phyloP scores from a whole-genome alignment of 2,329 filamentous ascomycete species.

The Penicillium carneum region DNA sequence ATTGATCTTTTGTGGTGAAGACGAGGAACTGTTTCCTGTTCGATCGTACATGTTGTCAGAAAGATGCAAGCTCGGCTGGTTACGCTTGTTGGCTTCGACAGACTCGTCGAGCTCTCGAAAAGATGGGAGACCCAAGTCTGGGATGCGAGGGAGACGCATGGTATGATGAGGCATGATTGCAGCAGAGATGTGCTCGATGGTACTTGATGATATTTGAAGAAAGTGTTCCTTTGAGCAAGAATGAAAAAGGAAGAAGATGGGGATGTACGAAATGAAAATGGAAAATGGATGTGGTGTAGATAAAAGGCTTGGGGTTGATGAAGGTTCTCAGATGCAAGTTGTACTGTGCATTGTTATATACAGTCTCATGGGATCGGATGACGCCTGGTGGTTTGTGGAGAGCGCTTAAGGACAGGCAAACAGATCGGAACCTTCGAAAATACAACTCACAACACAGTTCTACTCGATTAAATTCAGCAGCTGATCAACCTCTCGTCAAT shows the following conservation, averaged over 20 bases:
- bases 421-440: not conserved
- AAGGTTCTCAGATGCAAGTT: constrained; percentile 19
- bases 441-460: too few species aligned
- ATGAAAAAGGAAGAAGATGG: not conserved
- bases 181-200: not conserved
- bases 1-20: not conserved
- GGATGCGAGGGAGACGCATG: constrained; percentile 14
- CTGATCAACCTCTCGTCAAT: not conserved
- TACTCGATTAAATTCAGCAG: not conserved
- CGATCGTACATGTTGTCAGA: not conserved
- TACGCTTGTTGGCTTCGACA: constrained; percentile 3
- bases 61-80: not conserved
- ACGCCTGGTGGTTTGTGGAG: not conserved
- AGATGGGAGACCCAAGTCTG: constrained; percentile 13
- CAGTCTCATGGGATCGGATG: constrained; percentile 8
- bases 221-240: not conserved
- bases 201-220: not conserved
- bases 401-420: not conserved
- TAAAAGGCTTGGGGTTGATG: constrained; percentile 19
- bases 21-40: not conserved
- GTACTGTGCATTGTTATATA: constrained; percentile 12
- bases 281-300: constrained; percentile 5
- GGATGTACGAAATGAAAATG: not conserved
- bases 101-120: constrained; percentile 17
- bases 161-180: not conserved